Conservation (phyloP, 805 yeast genomes). For the Kregervanrija pseudodelftensis region DNA sequence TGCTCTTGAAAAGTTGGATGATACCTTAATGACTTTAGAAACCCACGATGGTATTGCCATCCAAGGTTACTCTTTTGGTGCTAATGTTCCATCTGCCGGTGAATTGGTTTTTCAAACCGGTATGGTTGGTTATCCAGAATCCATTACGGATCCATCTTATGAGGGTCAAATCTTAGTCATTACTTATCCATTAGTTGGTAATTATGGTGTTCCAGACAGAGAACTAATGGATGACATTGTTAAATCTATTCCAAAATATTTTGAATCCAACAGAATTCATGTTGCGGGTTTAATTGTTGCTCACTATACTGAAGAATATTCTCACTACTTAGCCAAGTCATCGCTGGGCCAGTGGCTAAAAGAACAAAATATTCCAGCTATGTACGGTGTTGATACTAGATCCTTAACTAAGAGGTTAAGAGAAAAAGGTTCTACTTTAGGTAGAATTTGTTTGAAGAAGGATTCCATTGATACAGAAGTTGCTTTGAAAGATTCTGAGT, state of each 20-base stretch:
- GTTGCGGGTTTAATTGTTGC: slow-evolving; percentile 96
- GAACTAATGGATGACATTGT: slow-evolving; percentile 65
- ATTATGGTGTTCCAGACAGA: slow-evolving; percentile 98
- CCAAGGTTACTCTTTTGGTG: slow-evolving; percentile 97
- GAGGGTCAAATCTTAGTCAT: slow-evolving; percentile 96
- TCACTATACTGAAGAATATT: slow-evolving; percentile 91
- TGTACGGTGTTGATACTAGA: slow-evolving; percentile 97
- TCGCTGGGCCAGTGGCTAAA: slow-evolving; percentile 92
- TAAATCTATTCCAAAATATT: slow-evolving; percentile 77
- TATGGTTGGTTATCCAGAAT: slow-evolving; percentile 99
- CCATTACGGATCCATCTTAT: slow-evolving; percentile 96
- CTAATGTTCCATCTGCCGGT: slow-evolving; percentile 83
- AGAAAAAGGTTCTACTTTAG: slow-evolving; percentile 86
- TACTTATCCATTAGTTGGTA: slow-evolving; percentile 95
- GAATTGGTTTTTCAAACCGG: slow-evolving; percentile 99
- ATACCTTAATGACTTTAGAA: slow-evolving; percentile 80
- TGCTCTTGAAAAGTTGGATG: slow-evolving; percentile 77
- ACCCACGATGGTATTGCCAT: slow-evolving; percentile 78
- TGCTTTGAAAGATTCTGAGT: slow-evolving; percentile 23
- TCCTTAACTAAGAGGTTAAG: slow-evolving; percentile 88
- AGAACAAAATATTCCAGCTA: slow-evolving; percentile 87
- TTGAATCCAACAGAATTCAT: slow-evolving; percentile 88
- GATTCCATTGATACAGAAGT: slow-evolving; percentile 8
- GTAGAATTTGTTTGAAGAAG: slow-evolving; percentile 70
- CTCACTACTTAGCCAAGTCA: slow-evolving; percentile 88